phyloP scores from a whole-genome alignment of 306 rosid genomes.

The Lathyrus aphaca region DNA sequence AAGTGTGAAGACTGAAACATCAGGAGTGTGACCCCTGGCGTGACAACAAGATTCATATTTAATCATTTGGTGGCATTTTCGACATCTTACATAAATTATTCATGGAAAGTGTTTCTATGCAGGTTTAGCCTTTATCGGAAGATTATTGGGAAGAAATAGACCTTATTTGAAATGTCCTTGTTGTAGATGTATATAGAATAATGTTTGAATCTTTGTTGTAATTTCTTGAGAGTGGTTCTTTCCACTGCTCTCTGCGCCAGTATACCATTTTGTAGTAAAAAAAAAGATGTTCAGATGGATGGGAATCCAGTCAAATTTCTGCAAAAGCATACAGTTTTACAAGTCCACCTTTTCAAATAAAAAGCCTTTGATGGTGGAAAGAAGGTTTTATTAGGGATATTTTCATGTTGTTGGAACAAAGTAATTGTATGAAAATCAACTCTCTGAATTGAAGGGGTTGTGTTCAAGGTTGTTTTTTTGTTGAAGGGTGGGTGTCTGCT shows the following conservation, averaged over 20 bases:
- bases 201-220: conserved; percentile 37
- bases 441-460: background rate
- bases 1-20: conserved; percentile 35
- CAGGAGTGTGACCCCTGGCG: conserved; percentile 30
- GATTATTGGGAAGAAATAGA: conserved; percentile 34
- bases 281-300: conserved; percentile 35
- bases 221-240: conserved; percentile 34
- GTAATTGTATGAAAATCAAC: background rate
- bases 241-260: conserved; percentile 31
- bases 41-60: conserved; percentile 33
- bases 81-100: conserved; percentile 29
- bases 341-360: background rate
- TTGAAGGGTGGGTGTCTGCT: background rate
- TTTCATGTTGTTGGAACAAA: conserved; percentile 7
- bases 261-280: conserved; percentile 30
- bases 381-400: conserved; percentile 1
- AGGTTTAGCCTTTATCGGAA: conserved; percentile 37
- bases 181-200: conserved; percentile 36
- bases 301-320: conserved; percentile 35
- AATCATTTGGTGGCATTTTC: conserved; percentile 34
- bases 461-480: background rate
- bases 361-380: conserved; percentile 6
- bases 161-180: conserved; percentile 23
- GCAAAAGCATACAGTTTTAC: conserved; percentile 12
- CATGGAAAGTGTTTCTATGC: conserved; percentile 29